These are phyloP conservation scores for Grigorovia jiainica DNA, from an alignment of 805 yeast genomes.

Conservation along the genomic window DNA sequence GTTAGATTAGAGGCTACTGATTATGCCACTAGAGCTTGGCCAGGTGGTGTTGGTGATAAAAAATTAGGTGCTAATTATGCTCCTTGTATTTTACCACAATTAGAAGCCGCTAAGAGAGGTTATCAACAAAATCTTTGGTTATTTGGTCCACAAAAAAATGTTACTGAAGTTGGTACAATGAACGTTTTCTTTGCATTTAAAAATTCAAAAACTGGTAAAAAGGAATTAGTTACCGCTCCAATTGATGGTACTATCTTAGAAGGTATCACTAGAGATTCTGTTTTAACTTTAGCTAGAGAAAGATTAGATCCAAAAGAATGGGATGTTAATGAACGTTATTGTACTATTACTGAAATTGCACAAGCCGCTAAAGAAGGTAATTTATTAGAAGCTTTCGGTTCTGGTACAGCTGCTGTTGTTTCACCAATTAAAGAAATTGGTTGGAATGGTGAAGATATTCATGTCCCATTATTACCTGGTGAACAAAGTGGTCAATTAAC, in stretches of 20 bases:
- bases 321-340: constrained; percentile 76
- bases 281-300: constrained; percentile 66
- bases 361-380: constrained; percentile 73
- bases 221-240: constrained; percentile 92
- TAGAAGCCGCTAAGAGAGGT: constrained; percentile 83
- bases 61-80: constrained; percentile 98
- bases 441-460: constrained; percentile 61
- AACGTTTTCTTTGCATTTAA: constrained; percentile 83
- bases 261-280: constrained; percentile 93
- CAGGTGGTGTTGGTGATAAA: constrained; percentile 95
- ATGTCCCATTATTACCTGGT: constrained; percentile 74
- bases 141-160: constrained; percentile 76
- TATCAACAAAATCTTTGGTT: constrained; percentile 95
- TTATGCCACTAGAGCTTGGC: constrained; percentile 97
- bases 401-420: constrained; percentile 97
- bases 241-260: constrained; percentile 94
- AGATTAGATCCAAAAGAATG: constrained; percentile 69
- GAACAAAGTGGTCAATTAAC: constrained; percentile 75
- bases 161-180: constrained; percentile 98
- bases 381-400: constrained; percentile 88
- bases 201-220: constrained; percentile 65
- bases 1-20: constrained; percentile 91
- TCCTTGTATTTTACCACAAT: constrained; percentile 86
- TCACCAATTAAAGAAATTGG: constrained; percentile 87
- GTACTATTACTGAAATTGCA: constrained; percentile 69